A percentile compares a stretch with the other conserved stretches of the same genome.
Conservation (phyloP, 257 asterid species). For the Asclepias syriaca region DNA sequence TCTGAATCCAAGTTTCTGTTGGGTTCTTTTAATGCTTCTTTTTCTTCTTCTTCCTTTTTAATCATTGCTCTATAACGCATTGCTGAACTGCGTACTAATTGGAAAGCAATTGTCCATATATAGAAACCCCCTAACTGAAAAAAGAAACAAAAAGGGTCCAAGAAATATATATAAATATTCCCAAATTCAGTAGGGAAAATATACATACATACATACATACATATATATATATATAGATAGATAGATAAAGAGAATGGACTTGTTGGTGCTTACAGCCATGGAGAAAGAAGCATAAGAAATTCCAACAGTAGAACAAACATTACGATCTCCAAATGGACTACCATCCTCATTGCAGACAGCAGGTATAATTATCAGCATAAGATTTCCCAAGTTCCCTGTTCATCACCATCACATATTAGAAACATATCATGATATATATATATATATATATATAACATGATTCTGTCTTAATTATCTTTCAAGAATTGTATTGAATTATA, state of each 20-base stretch:
- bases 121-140: slow-evolving; percentile 67
- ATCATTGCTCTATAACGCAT: slow-evolving; percentile 26
- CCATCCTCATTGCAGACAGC: slow-evolving; percentile 70
- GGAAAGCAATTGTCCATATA: slow-evolving; percentile 74
- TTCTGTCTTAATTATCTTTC: no score
- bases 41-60: slow-evolving; percentile 29
- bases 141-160: neutral
- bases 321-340: slow-evolving; percentile 71
- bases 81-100: slow-evolving; percentile 51
- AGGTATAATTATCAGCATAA: slow-evolving; percentile 62
- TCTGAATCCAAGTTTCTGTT: slow-evolving; percentile 58
- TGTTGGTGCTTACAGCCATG: slow-evolving; percentile 60
- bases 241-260: no score
- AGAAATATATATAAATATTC: neutral
- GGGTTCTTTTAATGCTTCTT: slow-evolving; percentile 30
- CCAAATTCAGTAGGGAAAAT: no score
- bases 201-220: no score
- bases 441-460: no score
- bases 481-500: no score
- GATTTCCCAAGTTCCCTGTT: slow-evolving; percentile 81
- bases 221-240: no score
- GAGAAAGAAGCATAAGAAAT: slow-evolving; percentile 82
- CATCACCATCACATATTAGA: neutral
- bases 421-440: neutral
- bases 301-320: slow-evolving; percentile 40